Evolutionary conservation across 2,329 filamentous ascomycete species (phyloP), one percentile per base, ranked within the genome.

Genomic region (Cladosporium sp.): DNA sequence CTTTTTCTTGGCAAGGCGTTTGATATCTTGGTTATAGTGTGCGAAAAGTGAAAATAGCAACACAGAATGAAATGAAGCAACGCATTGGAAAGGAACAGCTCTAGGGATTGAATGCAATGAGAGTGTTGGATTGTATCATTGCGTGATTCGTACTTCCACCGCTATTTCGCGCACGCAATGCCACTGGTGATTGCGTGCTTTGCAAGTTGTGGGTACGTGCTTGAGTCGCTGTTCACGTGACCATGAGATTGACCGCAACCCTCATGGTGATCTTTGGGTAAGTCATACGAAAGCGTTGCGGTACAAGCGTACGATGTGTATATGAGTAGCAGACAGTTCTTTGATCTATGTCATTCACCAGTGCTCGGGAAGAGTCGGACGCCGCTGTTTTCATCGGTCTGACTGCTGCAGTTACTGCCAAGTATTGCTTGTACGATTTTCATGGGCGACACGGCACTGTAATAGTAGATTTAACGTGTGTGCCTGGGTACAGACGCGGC

Each of bases 101-200:
- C 10, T 46, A 1, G 8, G 39, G 5, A 46, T 4, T n/a, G 21
- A 13, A 46, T 13, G n/a, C n/a, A 23, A 21, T 23, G n/a, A 21
- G 39, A 46, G n/a, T 21, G 3, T 46, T 21, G n/a, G 3, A 3
- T 23, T 46, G 14, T 11, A 4, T 21, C 5, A 46, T 46, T 11
- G 39, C 39, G 39, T 46, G 39, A 21, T 46, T 21, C 5, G 39
- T 28, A 10, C 23, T 5, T 54, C 51, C 39, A 46, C 39, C 39
- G 39, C 39, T 21, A 13, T 5, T 54, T 21, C n/a, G 26, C 26
- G 51, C 51, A 54, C 51, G 51, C 51, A 32, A 54, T 54, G 51
- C 51, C 26, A 54, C 51, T 14, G 18, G 18, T 54, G 51, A 54
- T 54, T 18, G 51, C 51, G 51, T 54, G 51, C 51, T 54, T 54